Evolutionary conservation across 1,139 yeast genomes (phyloP).

Genomic region (Hansenula lynferdii): DNA sequence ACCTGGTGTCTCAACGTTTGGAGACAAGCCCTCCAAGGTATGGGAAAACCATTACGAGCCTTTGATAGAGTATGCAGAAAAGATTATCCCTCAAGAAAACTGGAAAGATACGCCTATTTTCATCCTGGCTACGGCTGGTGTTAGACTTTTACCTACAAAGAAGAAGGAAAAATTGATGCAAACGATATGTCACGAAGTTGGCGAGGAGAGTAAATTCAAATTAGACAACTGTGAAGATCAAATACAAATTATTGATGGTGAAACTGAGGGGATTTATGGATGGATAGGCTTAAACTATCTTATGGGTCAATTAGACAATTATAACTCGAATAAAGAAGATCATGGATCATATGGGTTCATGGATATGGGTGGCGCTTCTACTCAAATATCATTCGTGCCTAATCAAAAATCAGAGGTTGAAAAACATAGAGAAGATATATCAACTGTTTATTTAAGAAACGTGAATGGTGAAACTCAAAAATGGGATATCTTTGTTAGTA

Average conservation of each 20-base stretch:
- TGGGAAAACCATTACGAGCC: constrained; percentile 58
- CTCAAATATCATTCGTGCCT: constrained; percentile 78
- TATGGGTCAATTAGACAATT: constrained; percentile 48
- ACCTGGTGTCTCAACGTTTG: constrained; percentile 67
- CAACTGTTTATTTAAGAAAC: constrained; percentile 50
- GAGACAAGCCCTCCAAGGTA: constrained; percentile 40
- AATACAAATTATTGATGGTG: constrained; percentile 74
- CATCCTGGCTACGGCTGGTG: constrained; percentile 78
- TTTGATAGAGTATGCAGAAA: constrained; percentile 52
- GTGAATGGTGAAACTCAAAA: constrained; percentile 55
- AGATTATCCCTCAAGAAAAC: constrained; percentile 49
- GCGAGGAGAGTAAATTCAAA: constrained; percentile 45
- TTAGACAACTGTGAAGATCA: constrained; percentile 52
- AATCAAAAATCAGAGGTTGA: constrained; percentile 43
- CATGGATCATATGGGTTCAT: constrained; percentile 70
- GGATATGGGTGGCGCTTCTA: constrained; percentile 92
- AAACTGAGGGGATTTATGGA: constrained; percentile 75
- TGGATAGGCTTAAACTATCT: constrained; percentile 75
- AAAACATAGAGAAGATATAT: constrained; percentile 59
- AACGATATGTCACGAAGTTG: constrained; percentile 47
- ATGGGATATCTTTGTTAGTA: constrained; percentile 74
- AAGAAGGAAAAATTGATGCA: constrained; percentile 42
- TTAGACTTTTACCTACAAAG: constrained; percentile 54
- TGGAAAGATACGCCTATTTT: constrained; percentile 62
- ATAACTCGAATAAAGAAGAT: constrained; percentile 27